These are phyloP conservation scores for Immersiporthe knoxdaviesiana DNA, from an alignment of 2,329 filamentous ascomycete genomes.

Conservation along the genomic window DNA sequence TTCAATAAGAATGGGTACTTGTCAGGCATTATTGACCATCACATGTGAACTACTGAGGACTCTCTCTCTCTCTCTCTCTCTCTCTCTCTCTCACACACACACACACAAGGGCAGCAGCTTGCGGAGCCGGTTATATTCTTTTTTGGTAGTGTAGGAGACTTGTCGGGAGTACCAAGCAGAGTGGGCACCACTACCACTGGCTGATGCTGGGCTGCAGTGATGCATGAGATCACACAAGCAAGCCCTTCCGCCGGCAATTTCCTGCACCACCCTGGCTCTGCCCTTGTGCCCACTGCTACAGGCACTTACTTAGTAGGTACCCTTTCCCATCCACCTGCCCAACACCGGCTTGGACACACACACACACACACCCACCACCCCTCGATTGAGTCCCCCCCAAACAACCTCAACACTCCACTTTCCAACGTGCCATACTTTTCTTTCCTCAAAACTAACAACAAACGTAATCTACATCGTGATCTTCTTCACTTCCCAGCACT, in stretches of 20 bases:
- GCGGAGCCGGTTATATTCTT: neutral
- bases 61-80: neutral
- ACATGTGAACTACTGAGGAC: neutral
- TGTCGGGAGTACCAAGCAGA: constrained; percentile 1
- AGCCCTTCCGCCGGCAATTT: constrained; percentile 11
- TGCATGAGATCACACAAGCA: constrained; percentile 22
- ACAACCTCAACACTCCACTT: constrained; percentile 28
- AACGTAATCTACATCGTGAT: constrained; percentile 27
- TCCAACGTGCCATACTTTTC: constrained; percentile 28
- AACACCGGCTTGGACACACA: constrained; percentile 7
- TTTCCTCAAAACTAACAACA: constrained; percentile 17
- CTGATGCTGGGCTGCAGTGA: constrained; percentile 18
- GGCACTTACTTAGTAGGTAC: constrained; percentile 12
- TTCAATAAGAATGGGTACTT: neutral
- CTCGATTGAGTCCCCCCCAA: constrained; percentile 15
- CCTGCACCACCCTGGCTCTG: constrained; percentile 5
- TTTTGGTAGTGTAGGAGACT: neutral
- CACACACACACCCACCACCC: too few relatives aligned
- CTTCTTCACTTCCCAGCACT: constrained; percentile 16
- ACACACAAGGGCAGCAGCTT: neutral
- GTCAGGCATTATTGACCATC: neutral
- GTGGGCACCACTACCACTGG: constrained; percentile 22
- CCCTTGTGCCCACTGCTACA: neutral
- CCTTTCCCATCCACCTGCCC: constrained; percentile 24
- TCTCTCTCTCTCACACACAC: neutral